These are phyloP conservation scores for Microbotryum lychnidis-dioicae DNA, from an alignment of 1,284 basidiomycete genomes.

Conservation along the genomic window DNA sequence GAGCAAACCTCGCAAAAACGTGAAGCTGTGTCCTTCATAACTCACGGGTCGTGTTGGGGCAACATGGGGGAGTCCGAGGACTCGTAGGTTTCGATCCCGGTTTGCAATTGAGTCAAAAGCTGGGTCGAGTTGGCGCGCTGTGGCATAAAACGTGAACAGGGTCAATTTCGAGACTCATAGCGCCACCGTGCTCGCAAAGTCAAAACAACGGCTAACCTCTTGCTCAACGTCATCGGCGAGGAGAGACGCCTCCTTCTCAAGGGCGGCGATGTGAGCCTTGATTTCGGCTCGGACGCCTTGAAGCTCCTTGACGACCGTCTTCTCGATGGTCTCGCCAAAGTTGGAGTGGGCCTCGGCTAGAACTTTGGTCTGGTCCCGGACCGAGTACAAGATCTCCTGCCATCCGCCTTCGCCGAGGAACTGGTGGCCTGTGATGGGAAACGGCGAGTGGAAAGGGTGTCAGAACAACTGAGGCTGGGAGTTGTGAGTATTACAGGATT, in stretches of 20 bases:
- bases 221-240: conserved; percentile 29
- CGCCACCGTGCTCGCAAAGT: neutral
- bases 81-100: conserved; percentile 31
- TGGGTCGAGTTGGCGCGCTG: conserved; percentile 21
- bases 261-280: conserved; percentile 27
- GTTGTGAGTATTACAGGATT: too few species aligned
- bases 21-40: too few species aligned
- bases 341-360: conserved; percentile 26
- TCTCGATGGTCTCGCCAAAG: conserved; percentile 26
- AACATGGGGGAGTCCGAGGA: conserved; percentile 26
- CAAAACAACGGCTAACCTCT: conserved; percentile 17
- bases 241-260: conserved; percentile 30
- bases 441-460: neutral
- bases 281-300: conserved; percentile 19
- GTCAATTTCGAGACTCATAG: neutral
- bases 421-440: conserved; percentile 30
- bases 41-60: conserved; percentile 32
- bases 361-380: conserved; percentile 28
- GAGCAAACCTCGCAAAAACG: too few species aligned
- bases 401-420: conserved; percentile 32
- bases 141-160: neutral
- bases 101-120: conserved; percentile 22
- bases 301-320: conserved; percentile 25
- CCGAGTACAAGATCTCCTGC: conserved; percentile 30
- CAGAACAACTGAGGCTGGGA: too few species aligned